Conservation (phyloP, 495 filamentous ascomycete species). For the Xylaria palmicola region DNA sequence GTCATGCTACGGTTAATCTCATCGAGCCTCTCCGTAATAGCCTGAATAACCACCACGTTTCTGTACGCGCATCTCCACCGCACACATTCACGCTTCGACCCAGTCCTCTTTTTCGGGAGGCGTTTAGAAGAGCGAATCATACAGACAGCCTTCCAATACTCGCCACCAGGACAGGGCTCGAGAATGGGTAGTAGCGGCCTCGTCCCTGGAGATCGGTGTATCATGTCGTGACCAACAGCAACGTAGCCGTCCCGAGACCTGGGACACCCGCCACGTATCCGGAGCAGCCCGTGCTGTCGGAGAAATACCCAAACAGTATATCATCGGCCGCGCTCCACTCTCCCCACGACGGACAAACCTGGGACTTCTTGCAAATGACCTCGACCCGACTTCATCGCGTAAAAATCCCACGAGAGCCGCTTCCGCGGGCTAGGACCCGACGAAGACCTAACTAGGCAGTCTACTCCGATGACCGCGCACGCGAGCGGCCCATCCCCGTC, state of each 20-base stretch:
- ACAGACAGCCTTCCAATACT: not conserved
- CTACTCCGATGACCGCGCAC: not conserved
- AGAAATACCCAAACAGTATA: slow-evolving; percentile 12
- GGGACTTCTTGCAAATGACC: not conserved
- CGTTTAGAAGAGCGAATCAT: not conserved
- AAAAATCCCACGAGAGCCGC: not conserved
- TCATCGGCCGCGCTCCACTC: slow-evolving; percentile 4
- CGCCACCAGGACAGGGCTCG: not conserved
- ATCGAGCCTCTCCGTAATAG: not conserved
- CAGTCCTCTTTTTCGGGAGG: not conserved
- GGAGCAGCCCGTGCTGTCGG: not conserved
- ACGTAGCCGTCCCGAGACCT: not conserved
- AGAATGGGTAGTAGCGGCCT: not conserved
- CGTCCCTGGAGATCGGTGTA: slow-evolving; percentile 8
- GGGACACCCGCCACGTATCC: not conserved
- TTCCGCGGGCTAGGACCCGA: not conserved
- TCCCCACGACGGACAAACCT: not conserved
- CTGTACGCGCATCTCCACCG: not conserved
- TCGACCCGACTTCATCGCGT: not conserved
- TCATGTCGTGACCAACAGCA: not conserved
- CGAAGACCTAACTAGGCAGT: not conserved
- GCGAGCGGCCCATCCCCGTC: not conserved
- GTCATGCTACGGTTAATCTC: not conserved
- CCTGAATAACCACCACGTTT: not conserved
- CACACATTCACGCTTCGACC: not conserved